A percentile compares a stretch with the other conserved stretches of the same genome.
Evolutionary conservation across 805 yeast genomes (phyloP).

Genomic region (Metschnikowia proteae): DNA sequence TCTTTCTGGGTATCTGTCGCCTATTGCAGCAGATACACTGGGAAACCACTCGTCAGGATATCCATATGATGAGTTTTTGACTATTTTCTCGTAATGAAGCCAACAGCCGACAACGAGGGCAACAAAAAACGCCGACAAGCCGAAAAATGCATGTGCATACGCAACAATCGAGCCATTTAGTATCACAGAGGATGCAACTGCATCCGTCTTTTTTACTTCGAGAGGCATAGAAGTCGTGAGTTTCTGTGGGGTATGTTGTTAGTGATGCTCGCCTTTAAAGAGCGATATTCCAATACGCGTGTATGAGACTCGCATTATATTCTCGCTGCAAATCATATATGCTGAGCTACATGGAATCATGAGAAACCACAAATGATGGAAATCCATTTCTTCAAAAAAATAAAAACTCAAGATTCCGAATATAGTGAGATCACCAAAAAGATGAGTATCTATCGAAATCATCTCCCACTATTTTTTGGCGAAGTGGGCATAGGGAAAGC

Average conservation of each 20-base stretch:
- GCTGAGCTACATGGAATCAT: too few species aligned
- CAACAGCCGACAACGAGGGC: constrained; percentile 73
- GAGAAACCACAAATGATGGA: too few species aligned
- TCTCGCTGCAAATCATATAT: too few species aligned
- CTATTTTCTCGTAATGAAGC: constrained; percentile 85
- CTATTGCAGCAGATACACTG: constrained; percentile 93
- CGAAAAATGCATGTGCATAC: constrained; percentile 66
- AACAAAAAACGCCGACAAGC: constrained; percentile 67
- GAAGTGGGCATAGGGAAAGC: background rate
- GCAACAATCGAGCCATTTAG: constrained; percentile 69
- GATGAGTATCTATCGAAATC: too few species aligned
- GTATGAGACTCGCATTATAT: too few species aligned
- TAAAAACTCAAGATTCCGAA: too few species aligned
- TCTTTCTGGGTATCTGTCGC: constrained; percentile 95
- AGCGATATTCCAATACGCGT: background rate
- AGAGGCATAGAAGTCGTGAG: background rate
- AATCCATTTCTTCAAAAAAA: too few species aligned
- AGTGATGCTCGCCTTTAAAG: background rate
- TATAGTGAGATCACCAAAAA: too few species aligned
- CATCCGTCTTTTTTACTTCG: background rate
- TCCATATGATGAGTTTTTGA: constrained; percentile 77
- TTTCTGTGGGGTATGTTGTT: background rate
- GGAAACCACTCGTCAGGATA: constrained; percentile 99
- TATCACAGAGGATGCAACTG: constrained; percentile 8
- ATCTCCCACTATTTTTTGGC: too few species aligned